phyloP scores from a whole-genome alignment of 805 yeast species.

The Schwanniomyces pseudopolymorphus region DNA sequence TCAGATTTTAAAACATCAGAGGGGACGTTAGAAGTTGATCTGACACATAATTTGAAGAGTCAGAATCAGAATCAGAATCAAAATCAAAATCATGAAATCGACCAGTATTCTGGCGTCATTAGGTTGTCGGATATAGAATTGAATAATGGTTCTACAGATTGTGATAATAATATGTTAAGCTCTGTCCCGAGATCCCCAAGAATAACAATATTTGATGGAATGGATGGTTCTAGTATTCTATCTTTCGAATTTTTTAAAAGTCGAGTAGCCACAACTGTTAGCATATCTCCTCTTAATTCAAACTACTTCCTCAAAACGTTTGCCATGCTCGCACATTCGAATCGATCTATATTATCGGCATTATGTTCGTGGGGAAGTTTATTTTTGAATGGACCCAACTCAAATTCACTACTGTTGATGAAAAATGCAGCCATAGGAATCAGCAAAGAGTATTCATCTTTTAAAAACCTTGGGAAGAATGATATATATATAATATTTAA shows the following conservation, averaged over 20 bases:
- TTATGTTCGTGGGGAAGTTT: constrained; percentile 5
- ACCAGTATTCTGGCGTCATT: background rate
- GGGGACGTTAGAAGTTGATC: no score
- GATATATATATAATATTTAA: constrained; percentile 16
- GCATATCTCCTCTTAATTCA: constrained; percentile 10
- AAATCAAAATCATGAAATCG: background rate
- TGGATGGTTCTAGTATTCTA: background rate
- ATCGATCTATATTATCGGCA: constrained; percentile 3
- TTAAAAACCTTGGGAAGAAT: constrained; percentile 11
- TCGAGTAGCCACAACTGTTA: background rate
- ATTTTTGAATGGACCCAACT: background rate
- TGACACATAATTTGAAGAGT: no score
- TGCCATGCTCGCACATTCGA: constrained; percentile 1
- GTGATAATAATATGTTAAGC: background rate
- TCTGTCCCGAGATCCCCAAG: background rate
- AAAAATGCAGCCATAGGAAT: background rate
- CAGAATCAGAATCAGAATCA: no score
- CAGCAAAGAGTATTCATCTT: constrained; percentile 6
- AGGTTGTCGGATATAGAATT: background rate
- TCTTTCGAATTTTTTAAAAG: background rate
- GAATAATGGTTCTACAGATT: background rate
- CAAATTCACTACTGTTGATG: background rate
- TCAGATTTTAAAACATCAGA: background rate
- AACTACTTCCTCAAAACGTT: constrained; percentile 5
- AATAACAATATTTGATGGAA: background rate